Evolutionary conservation across 2,329 filamentous ascomycete genomes (phyloP).

Genomic region (Ramichloridium luteum): DNA sequence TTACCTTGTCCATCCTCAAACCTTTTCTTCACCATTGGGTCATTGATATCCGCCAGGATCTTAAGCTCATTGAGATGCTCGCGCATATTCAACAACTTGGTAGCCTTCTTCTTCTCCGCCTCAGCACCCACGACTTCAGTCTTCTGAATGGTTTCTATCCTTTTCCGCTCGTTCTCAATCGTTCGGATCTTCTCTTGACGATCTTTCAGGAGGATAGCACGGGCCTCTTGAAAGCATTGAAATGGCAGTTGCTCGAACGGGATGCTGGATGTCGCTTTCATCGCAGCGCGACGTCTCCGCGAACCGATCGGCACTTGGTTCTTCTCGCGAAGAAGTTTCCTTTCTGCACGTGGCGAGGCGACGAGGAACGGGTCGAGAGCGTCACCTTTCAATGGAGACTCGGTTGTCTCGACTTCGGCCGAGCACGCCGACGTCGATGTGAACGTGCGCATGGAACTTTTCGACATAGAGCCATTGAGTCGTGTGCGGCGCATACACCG

Average conservation of each 20-base stretch:
- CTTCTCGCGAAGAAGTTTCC: conserved; percentile 47
- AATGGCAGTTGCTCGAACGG: conserved; percentile 92
- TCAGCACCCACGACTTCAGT: conserved; percentile 24
- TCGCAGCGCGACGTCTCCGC: conserved; percentile 50
- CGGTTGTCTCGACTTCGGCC: conserved; percentile 31
- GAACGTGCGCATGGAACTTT: conserved; percentile 37
- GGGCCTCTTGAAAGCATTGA: conserved; percentile 94
- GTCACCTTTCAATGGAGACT: conserved; percentile 7
- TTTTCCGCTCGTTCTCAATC: conserved; percentile 54
- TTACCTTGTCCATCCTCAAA: conserved; percentile 86
- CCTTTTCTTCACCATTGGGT: conserved; percentile 80
- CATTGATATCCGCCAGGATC: conserved; percentile 86
- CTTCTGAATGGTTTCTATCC: conserved; percentile 55
- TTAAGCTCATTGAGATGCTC: conserved; percentile 66
- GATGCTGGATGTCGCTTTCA: conserved; percentile 42
- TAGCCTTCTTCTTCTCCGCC: conserved; percentile 41
- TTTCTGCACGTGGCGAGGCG: conserved; percentile 50
- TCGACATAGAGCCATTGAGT: no score
- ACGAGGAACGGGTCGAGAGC: conserved; percentile 56
- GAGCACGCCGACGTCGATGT: conserved; percentile 33
- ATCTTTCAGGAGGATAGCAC: conserved; percentile 68
- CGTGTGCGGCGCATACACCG: no score
- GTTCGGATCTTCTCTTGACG: conserved; percentile 65
- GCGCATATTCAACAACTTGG: conserved; percentile 56
- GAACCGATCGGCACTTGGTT: conserved; percentile 66